Percentiles rank a stretch among this genome's conserved stretches.
phyloP scores from a whole-genome alignment of 345 rosid species.

The Boechera divaricarpa region DNA sequence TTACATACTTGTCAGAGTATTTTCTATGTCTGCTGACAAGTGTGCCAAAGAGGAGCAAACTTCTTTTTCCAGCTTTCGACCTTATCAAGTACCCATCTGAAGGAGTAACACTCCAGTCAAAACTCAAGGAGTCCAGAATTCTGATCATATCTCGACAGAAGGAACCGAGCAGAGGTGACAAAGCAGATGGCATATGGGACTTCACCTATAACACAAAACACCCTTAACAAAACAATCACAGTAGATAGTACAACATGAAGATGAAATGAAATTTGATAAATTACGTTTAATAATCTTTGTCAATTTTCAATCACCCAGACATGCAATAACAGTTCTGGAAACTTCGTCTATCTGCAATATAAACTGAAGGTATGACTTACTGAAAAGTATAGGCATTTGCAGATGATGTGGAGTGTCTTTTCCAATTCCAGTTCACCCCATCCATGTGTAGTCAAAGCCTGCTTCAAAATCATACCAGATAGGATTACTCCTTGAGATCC shows the following conservation, averaged over 20 bases:
- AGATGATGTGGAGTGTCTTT: conserved; percentile 63
- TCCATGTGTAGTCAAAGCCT: conserved; percentile 54
- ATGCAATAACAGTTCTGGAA: conserved; percentile 29
- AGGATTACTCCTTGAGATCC: conserved; percentile 32
- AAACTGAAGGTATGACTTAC: conserved; percentile 53
- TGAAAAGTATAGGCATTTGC: conserved; percentile 80
- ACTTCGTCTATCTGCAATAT: conserved; percentile 12
- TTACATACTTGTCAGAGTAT: conserved; percentile 72
- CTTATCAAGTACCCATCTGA: conserved; percentile 57
- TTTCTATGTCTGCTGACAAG: conserved; percentile 84
- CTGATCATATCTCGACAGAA: conserved; percentile 60
- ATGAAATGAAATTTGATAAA: conserved; percentile 21
- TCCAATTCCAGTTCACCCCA: conserved; percentile 56
- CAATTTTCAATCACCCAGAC: conserved; percentile 27
- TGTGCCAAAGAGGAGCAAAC: conserved; percentile 71
- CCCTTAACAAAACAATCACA: conserved; percentile 43
- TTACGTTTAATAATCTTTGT: neutral
- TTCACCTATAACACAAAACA: conserved; percentile 64
- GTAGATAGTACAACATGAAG: conserved; percentile 31
- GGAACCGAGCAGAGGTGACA: conserved; percentile 64
- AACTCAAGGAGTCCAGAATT: conserved; percentile 69
- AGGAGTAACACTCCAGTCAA: conserved; percentile 49
- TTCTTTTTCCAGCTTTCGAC: conserved; percentile 78
- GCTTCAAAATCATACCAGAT: conserved; percentile 47
- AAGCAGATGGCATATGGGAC: conserved; percentile 78